Percentiles rank a stretch among this genome's conserved stretches.
phyloP scores from a whole-genome alignment of 805 yeast species.

The Candida oleophila region DNA sequence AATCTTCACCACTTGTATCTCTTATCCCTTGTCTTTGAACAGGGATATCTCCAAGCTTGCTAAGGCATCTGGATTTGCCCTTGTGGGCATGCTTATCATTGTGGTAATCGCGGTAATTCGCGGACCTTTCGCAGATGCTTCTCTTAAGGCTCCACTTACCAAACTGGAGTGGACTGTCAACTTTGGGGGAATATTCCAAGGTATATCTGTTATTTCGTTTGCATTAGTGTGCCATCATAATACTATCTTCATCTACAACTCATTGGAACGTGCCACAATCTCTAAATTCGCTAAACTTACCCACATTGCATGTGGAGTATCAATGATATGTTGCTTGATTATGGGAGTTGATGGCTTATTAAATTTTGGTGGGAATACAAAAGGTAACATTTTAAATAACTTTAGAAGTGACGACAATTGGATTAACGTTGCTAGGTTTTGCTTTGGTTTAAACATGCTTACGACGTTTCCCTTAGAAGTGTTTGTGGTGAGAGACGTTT shows the following conservation, averaged over 20 bases:
- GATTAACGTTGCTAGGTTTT: conserved; percentile 83
- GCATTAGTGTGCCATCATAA: conserved; percentile 96
- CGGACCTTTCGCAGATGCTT: conserved; percentile 60
- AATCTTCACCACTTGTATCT: conserved; percentile 65
- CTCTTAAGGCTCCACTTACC: conserved; percentile 49
- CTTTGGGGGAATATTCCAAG: conserved; percentile 67
- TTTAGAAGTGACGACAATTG: conserved; percentile 72
- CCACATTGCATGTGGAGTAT: conserved; percentile 78
- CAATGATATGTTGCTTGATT: conserved; percentile 72
- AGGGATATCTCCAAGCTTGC: conserved; percentile 83
- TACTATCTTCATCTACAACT: conserved; percentile 84
- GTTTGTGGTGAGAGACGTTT: conserved; percentile 85
- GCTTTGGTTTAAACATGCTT: conserved; percentile 89
- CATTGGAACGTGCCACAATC: conserved; percentile 73
- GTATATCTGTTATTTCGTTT: conserved; percentile 90
- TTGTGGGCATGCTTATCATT: conserved; percentile 79
- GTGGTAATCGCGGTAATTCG: conserved; percentile 69
- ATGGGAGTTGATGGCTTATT: conserved; percentile 81
- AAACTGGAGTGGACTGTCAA: conserved; percentile 52
- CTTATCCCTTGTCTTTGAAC: conserved; percentile 80
- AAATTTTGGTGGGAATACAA: conserved; percentile 72
- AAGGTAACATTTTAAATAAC: conserved; percentile 86
- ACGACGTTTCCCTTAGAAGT: conserved; percentile 90
- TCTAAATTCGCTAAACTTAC: conserved; percentile 74
- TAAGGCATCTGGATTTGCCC: conserved; percentile 81